phyloP scores from a whole-genome alignment of 768 basidiomycete species.

The Cystofilobasidium ferigula region DNA sequence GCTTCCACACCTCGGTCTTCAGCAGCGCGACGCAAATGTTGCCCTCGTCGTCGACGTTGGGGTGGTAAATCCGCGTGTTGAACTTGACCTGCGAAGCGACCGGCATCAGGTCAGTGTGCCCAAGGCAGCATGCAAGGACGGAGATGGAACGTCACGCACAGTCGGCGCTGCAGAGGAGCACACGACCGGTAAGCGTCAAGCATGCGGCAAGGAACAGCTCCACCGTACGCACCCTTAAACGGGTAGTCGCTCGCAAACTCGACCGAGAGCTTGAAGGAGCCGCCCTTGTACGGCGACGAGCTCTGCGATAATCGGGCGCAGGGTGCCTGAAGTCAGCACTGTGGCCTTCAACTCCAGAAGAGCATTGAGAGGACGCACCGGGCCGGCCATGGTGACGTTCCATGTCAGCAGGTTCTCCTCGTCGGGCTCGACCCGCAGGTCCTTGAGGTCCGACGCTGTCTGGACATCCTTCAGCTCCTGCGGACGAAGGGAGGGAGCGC shows the following conservation, averaged over 20 bases:
- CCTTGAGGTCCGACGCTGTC: conserved; percentile 22
- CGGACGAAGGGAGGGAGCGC: not conserved
- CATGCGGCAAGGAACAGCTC: not conserved
- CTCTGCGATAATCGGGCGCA: conserved; percentile 17
- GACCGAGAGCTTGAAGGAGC: conserved; percentile 35
- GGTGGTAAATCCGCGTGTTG: conserved; percentile 38
- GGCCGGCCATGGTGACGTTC: conserved; percentile 35
- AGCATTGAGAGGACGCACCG: conserved; percentile 30
- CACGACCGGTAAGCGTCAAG: not conserved
- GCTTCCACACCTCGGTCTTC: conserved; percentile 41
- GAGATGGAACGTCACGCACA: conserved; percentile 24
- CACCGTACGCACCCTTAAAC: conserved; percentile 31
- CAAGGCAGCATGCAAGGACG: not conserved
- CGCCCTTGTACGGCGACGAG: conserved; percentile 35
- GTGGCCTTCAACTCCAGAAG: not conserved
- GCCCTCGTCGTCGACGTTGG: conserved; percentile 39
- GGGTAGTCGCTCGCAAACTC: conserved; percentile 38
- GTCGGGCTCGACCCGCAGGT: conserved; percentile 33
- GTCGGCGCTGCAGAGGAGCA: conserved; percentile 27
- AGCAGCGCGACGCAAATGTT: conserved; percentile 39
- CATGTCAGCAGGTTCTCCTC: conserved; percentile 36
- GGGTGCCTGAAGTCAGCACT: not conserved
- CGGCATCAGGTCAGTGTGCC: not conserved
- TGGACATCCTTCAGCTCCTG: conserved; percentile 22
- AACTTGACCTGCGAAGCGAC: conserved; percentile 34